phyloP scores from a whole-genome alignment of 1,284 basidiomycete species.

The Austropuccinia psidii region DNA sequence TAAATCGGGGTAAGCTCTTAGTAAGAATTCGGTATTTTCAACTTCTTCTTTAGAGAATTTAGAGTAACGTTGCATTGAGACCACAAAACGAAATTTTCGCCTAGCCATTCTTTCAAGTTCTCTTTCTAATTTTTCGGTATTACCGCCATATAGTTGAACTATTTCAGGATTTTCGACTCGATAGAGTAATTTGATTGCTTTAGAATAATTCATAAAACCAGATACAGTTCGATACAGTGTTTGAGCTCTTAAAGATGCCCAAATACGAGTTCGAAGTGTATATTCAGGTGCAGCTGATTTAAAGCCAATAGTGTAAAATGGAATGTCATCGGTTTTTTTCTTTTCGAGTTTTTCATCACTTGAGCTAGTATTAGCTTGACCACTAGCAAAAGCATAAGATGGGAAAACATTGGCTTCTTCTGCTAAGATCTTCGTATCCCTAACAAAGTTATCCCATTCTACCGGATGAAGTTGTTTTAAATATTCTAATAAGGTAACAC shows the following conservation, averaged over 20 bases:
- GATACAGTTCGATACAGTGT: slow-evolving; percentile 97
- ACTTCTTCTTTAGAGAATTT: slow-evolving; percentile 99
- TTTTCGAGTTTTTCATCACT: slow-evolving; percentile 72
- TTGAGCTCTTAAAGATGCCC: slow-evolving; percentile 96
- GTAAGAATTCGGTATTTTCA: slow-evolving; percentile 95
- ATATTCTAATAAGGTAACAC: slow-evolving; percentile 90
- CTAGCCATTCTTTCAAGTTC: slow-evolving; percentile 96
- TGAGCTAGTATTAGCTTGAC: slow-evolving; percentile 37
- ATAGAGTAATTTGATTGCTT: slow-evolving; percentile 99
- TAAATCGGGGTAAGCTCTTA: slow-evolving; percentile 96
- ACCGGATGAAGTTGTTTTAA: slow-evolving; percentile 95
- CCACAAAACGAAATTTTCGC: slow-evolving; percentile 98
- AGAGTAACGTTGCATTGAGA: slow-evolving; percentile 98
- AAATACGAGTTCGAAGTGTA: slow-evolving; percentile 95
- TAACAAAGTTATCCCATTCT: slow-evolving; percentile 99
- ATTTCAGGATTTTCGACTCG: slow-evolving; percentile 99
- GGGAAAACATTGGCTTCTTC: slow-evolving; percentile 86
- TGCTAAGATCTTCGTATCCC: slow-evolving; percentile 97
- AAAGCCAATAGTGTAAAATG: slow-evolving; percentile 99
- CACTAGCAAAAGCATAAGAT: slow-evolving; percentile 50
- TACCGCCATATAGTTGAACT: slow-evolving; percentile 91
- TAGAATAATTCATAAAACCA: slow-evolving; percentile 99
- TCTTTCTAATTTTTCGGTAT: slow-evolving; percentile 92
- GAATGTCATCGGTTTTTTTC: slow-evolving; percentile 79
- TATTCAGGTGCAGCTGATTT: slow-evolving; percentile 98